Conservation (phyloP, 305 asterid species). For the Solanum hybrid region DNA sequence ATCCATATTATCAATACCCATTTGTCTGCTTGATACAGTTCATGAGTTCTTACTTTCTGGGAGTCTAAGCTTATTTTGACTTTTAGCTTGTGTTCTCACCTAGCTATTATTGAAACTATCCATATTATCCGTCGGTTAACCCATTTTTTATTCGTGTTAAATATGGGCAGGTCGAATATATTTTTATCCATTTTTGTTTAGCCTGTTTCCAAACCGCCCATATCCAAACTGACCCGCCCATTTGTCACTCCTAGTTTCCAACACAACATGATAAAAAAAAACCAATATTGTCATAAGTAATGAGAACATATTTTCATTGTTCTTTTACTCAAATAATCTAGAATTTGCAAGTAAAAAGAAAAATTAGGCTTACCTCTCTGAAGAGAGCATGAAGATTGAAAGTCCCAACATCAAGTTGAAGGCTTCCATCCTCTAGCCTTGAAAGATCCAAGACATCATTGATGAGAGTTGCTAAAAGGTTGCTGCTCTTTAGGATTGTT, state of each 20-base stretch:
- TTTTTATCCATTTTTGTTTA: neutral
- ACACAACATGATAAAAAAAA: neutral
- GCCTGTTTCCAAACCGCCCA: neutral
- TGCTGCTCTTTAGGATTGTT: slow-evolving; percentile 92
- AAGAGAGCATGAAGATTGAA: slow-evolving; percentile 81
- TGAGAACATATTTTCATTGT: neutral
- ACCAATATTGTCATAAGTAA: neutral
- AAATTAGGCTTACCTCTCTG: slow-evolving; percentile 46
- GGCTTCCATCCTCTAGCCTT: slow-evolving; percentile 96
- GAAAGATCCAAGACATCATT: slow-evolving; percentile 97
- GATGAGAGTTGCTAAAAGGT: slow-evolving; percentile 86
- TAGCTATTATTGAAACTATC: neutral
- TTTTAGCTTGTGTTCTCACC: neutral
- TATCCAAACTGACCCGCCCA: neutral
- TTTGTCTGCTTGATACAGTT: neutral
- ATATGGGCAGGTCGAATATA: neutral
- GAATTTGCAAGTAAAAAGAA: neutral
- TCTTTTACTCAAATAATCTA: neutral
- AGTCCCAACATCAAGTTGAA: slow-evolving; percentile 68
- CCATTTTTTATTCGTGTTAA: neutral
- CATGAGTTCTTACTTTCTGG: neutral
- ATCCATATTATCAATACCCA: neutral
- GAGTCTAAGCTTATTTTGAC: neutral
- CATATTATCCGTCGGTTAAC: neutral
- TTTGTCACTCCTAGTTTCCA: neutral